Base-by-base conservation (phyloP, 1,284 basidiomycete species). In the Naganishia sp. region DNA sequence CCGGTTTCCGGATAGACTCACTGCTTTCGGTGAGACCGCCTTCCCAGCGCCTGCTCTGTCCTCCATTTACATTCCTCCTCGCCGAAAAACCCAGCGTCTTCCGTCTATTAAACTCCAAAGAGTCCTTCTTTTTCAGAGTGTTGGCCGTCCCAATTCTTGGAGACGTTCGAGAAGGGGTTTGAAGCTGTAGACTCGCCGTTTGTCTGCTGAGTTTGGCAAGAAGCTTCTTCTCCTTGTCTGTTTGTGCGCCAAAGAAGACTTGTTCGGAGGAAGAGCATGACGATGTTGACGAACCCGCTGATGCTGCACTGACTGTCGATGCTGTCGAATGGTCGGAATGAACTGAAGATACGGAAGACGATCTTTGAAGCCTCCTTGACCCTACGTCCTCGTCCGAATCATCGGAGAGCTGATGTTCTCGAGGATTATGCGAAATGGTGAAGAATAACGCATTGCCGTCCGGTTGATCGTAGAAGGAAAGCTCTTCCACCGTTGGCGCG, bases 401-500 rank as follows among this genome's bases (percentile, higher is more conserved):
- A 25, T 53, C 51, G 43, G 50, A 51, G 15, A 23, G 23, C 18
- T 41, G 52, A 18, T 31, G 28, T 18, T 31, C 10, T 41, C 39
- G 32, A 31, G n/a, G 46, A 28, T 32, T 41, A 7, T 32, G 51
- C 32, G 51, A 41, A 23, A 31, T 21, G 51, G 61, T 28, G 11
- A 56, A 46, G 43, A 62, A 61, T 13, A 57, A 35, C 13, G 52
- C 52, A 28, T 58, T 32, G 51, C 52, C 53, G 25, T 53, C 65
- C 3, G 65, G 65, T 42, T 66, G 65, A 49, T 66, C 65, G 65
- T 66, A 66, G 31, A 66, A 66, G 7, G 65, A 66, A 15, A 66
- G 35, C n/a, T 66, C 65, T 4, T 61, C 58, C 17, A 51, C 47
- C 47, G 45, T 43, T 10, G 47, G 47, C 45, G 39, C 21, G 21